Evolutionary conservation across 768 basidiomycete species (phyloP), one percentile per base, ranked within the genome.

Genomic region (Boletus coccyginus): DNA sequence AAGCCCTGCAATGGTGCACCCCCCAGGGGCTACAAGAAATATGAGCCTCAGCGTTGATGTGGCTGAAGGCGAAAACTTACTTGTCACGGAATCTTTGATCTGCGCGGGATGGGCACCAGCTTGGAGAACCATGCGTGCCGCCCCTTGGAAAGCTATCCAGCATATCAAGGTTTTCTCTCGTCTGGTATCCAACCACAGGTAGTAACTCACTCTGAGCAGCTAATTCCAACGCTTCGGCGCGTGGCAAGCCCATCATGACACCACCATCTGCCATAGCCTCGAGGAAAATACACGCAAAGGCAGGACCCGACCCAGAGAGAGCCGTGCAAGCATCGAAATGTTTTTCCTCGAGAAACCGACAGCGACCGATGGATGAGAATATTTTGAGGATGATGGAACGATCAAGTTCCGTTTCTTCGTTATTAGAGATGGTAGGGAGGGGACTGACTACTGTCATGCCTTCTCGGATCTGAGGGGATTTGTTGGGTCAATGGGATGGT

Each of bases 261-360:
- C 94, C 97, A 29, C 97, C 97, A 70, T 98, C 97, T 1, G 94
- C 89, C 94, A 99, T 97, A 0, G 97, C 96, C 72, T 99, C 97
- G 60, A 99, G 79, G 65, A 98, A 93, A 47, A 98, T 86, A 62
- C 93, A 94, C 1, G 93, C 94, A 72, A 99, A 98, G 0, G 97
- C 97, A 39, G 97, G 97, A 0, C 97, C 97, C 8, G 93, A 94
- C 0, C 95, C 97, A 16, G 92, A 93, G 4, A 99, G 80, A 12
- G 97, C 97, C 0, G 97, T 99, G 70, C 93, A 97, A 6, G 96
- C 95, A 74, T 99, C 96, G 65, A 99, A 99, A 71, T 98, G 91
- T 71, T 95, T 98, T 73, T 99, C 97, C 50, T 98, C 96, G 35
- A 99, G 82, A 80, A 97, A 94, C 17, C 94, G 87, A 71, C 93